Conservation (phyloP, 139 green algal species). For the Deuterostichococcus epilithicus region DNA sequence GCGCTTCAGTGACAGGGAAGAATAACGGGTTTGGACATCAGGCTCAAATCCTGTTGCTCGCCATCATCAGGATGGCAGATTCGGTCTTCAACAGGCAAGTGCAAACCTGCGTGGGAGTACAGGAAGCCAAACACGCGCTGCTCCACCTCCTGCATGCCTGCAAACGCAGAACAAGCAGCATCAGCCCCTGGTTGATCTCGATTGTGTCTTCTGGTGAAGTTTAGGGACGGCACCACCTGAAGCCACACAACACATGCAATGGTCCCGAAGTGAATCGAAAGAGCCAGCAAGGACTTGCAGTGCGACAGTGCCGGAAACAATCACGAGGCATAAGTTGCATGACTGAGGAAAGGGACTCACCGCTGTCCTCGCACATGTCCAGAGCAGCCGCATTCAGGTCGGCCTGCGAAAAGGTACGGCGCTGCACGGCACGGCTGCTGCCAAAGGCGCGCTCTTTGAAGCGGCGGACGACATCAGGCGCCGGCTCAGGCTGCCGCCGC, state of each 20-base stretch:
- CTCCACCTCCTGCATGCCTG: slow-evolving; percentile 58
- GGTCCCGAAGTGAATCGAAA: too few relatives aligned
- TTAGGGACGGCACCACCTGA: too few relatives aligned
- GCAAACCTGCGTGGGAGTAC: slow-evolving; percentile 33
- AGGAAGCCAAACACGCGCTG: slow-evolving; percentile 60
- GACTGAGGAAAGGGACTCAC: neutral
- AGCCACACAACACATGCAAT: too few relatives aligned
- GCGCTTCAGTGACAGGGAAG: too few relatives aligned
- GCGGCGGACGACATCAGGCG: slow-evolving; percentile 17
- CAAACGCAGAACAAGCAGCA: neutral
- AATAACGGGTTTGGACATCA: too few relatives aligned
- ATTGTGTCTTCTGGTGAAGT: too few relatives aligned
- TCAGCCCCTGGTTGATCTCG: too few relatives aligned
- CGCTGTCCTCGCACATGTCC: slow-evolving; percentile 53
- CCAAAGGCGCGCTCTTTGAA: slow-evolving; percentile 63
- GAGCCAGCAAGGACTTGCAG: too few relatives aligned
- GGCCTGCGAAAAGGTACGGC: neutral
- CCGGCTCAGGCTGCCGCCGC: slow-evolving; percentile 9
- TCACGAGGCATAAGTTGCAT: neutral
- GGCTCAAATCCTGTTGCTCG: too few relatives aligned
- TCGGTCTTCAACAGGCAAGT: slow-evolving; percentile 1
- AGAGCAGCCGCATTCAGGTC: slow-evolving; percentile 27
- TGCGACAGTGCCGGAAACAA: too few relatives aligned
- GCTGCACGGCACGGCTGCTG: slow-evolving; percentile 4
- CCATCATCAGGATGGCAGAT: too few relatives aligned